Conservation (phyloP, 805 yeast genomes). For the Cyberlindnera euphorbiae region DNA sequence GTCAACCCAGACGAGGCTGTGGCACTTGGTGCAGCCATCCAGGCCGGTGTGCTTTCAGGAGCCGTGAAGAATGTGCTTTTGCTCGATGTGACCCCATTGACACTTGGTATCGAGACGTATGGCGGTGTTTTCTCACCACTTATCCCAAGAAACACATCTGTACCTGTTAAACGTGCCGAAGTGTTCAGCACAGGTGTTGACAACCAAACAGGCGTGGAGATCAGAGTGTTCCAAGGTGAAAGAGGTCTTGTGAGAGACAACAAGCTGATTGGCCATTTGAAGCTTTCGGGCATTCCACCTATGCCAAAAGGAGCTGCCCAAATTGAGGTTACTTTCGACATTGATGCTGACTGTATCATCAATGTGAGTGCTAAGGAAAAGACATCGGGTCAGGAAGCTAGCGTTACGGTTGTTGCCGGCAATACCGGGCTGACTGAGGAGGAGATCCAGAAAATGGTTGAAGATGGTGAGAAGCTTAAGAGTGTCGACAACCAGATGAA, state of each 20-base stretch:
- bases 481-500: constrained; percentile 55
- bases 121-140: constrained; percentile 81
- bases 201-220: constrained; percentile 79
- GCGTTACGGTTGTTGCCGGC: constrained; percentile 61
- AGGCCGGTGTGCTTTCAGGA: constrained; percentile 82
- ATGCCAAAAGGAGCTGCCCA: constrained; percentile 80
- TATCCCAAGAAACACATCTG: constrained; percentile 72
- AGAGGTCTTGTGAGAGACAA: constrained; percentile 74
- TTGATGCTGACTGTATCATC: constrained; percentile 80
- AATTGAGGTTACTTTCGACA: constrained; percentile 69
- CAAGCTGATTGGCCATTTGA: constrained; percentile 71
- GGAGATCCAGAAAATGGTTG: constrained; percentile 58
- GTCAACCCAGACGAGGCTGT: constrained; percentile 94
- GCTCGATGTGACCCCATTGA: constrained; percentile 78
- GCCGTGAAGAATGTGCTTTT: constrained; percentile 74
- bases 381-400: constrained; percentile 72
- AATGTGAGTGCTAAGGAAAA: constrained; percentile 79
- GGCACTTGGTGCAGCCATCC: constrained; percentile 86
- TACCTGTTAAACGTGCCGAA: constrained; percentile 72
- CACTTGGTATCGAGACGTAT: constrained; percentile 78
- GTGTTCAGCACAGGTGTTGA: constrained; percentile 78
- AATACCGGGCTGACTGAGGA: constrained; percentile 65
- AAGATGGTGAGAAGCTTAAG: constrained; percentile 61
- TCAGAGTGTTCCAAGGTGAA: constrained; percentile 79
- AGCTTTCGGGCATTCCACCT: constrained; percentile 65